phyloP scores from a whole-genome alignment of 2,329 filamentous ascomycete genomes.

The Ascomycota sp. region DNA sequence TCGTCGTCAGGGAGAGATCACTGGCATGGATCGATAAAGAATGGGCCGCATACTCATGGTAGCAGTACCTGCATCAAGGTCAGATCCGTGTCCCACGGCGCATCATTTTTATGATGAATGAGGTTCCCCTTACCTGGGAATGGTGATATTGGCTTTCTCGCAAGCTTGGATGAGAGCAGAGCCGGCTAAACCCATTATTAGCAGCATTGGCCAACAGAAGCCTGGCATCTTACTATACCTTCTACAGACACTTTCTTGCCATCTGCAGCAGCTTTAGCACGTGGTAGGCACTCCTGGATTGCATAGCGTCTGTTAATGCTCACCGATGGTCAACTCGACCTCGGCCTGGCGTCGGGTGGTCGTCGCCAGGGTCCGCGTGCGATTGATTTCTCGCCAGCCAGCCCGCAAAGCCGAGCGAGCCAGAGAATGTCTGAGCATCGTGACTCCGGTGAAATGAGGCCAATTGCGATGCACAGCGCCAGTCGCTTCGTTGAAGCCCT shows the following conservation, averaged over 20 bases:
- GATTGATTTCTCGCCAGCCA: conserved; percentile 34
- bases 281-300: background rate
- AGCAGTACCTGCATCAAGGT: conserved; percentile 60
- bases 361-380: conserved; percentile 63
- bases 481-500: too few species aligned
- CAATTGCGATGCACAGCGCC: conserved; percentile 17
- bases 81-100: conserved; percentile 4
- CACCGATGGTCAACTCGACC: conserved; percentile 91
- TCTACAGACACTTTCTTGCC: conserved; percentile 97
- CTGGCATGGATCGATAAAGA: conserved; percentile 2
- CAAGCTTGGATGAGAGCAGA: conserved; percentile 97
- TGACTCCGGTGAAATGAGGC: conserved; percentile 22
- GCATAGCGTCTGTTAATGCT: conserved; percentile 6
- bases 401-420: conserved; percentile 49
- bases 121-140: conserved; percentile 48
- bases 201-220: conserved; percentile 4
- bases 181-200: conserved; percentile 45
- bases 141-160: conserved; percentile 82
- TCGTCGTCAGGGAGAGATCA: conserved; percentile 19
- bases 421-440: conserved; percentile 48
- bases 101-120: background rate
- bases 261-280: conserved; percentile 36
- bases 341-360: conserved; percentile 64
- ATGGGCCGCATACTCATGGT: conserved; percentile 60
- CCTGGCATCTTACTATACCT: conserved; percentile 34